phyloP scores from a whole-genome alignment of 176 grass and related monocot genomes.

The Lolium perenne region DNA sequence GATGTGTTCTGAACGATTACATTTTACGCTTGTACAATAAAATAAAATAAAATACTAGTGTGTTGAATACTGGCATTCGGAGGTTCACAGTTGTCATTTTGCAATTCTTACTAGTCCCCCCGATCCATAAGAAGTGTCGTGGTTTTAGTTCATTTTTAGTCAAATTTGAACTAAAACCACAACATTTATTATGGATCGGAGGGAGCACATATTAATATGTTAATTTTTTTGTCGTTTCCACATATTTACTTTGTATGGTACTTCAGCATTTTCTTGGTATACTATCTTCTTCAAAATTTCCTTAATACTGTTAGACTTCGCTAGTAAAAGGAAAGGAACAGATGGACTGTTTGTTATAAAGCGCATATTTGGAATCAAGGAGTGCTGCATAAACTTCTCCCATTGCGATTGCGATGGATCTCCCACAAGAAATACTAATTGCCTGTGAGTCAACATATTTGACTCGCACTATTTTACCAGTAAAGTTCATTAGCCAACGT shows the following conservation, averaged over 20 bases:
- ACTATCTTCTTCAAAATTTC: slow-evolving; percentile 17
- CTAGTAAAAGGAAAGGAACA: slow-evolving; percentile 55
- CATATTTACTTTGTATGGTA: slow-evolving; percentile 19
- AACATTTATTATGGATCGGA: too few species aligned
- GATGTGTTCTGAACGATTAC: background rate
- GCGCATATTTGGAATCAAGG: slow-evolving; percentile 69
- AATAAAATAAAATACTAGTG: background rate
- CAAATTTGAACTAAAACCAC: too few species aligned
- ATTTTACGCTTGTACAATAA: slow-evolving; percentile 2
- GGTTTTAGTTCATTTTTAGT: too few species aligned
- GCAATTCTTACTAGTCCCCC: background rate
- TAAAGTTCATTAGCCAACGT: background rate
- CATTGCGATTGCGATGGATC: slow-evolving; percentile 9
- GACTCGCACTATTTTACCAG: background rate
- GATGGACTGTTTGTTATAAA: slow-evolving; percentile 57
- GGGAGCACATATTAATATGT: background rate
- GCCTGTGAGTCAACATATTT: slow-evolving; percentile 53
- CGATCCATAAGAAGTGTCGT: too few species aligned
- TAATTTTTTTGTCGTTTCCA: background rate
- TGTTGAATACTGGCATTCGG: slow-evolving; percentile 16
- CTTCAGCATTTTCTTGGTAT: slow-evolving; percentile 29
- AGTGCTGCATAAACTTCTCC: slow-evolving; percentile 41
- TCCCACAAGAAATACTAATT: slow-evolving; percentile 39
- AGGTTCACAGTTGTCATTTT: background rate
- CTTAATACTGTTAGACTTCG: slow-evolving; percentile 57